Evolutionary conservation across 2,329 filamentous ascomycete genomes (phyloP).

Genomic region (Paecilomyces fulvus): DNA sequence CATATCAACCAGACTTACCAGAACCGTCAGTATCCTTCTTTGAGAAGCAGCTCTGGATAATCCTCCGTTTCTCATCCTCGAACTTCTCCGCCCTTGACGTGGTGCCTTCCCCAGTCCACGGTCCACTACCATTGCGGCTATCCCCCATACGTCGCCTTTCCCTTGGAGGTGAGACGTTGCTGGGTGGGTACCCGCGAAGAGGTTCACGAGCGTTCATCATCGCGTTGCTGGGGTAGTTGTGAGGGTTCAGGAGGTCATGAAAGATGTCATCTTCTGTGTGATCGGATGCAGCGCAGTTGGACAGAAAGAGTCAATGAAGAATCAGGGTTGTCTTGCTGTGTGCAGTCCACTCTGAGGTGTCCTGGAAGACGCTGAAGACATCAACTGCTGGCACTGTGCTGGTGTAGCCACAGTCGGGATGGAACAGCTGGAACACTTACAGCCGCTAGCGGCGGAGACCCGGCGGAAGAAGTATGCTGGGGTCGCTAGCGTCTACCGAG

Average conservation of each 20-base stretch:
- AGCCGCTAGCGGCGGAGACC: background rate
- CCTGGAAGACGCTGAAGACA: background rate
- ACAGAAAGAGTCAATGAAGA: conserved; percentile 3
- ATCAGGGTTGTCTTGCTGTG: background rate
- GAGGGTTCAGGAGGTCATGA: conserved; percentile 16
- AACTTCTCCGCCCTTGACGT: conserved; percentile 66
- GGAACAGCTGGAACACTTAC: background rate
- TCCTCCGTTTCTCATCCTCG: conserved; percentile 92
- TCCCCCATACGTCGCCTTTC: conserved; percentile 26
- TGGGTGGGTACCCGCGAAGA: conserved; percentile 23
- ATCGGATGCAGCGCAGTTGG: conserved; percentile 8
- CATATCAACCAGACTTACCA: conserved; percentile 47
- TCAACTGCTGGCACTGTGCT: background rate
- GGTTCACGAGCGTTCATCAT: conserved; percentile 32
- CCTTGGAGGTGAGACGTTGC: conserved; percentile 19
- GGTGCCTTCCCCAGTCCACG: conserved; percentile 18
- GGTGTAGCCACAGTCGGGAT: background rate
- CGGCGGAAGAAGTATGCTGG: background rate
- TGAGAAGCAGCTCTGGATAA: conserved; percentile 87
- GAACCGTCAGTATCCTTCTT: conserved; percentile 84
- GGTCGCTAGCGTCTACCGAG: background rate
- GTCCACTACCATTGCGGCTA: conserved; percentile 21
- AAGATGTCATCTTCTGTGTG: conserved; percentile 23
- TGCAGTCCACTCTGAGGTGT: background rate
- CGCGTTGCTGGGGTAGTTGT: conserved; percentile 12